A percentile compares a stretch with the other conserved stretches of the same genome.
Conservation (phyloP, 2,329 filamentous ascomycete genomes). For the Ilyonectria robusta region DNA sequence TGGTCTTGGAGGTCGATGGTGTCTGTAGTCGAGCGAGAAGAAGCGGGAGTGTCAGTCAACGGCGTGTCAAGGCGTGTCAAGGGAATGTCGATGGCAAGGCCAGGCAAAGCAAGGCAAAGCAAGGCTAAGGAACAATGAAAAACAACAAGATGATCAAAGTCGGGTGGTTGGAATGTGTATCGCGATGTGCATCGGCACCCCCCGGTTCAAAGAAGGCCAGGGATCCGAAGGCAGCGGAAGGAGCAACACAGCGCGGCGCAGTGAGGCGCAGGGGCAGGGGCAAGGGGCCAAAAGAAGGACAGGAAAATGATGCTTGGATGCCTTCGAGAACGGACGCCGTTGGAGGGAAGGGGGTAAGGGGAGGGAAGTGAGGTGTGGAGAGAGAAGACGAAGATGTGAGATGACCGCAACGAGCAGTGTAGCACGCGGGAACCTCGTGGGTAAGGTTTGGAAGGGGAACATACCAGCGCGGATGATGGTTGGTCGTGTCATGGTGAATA, state of each 20-base stretch:
- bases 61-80: conserved; percentile 23
- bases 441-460: conserved; percentile 49
- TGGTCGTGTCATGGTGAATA: conserved; percentile 69
- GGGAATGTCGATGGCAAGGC: conserved; percentile 14
- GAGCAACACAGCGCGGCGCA: conserved; percentile 39
- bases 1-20: conserved; percentile 95
- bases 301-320: conserved; percentile 29
- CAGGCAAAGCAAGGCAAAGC: conserved; percentile 18
- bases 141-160: conserved; percentile 37
- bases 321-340: conserved; percentile 14
- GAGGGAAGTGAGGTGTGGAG: conserved; percentile 34
- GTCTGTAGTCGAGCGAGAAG: conserved; percentile 68
- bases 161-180: conserved; percentile 47
- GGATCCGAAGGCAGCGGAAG: conserved; percentile 36
- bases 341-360: conserved; percentile 17
- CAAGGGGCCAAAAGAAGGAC: conserved; percentile 38
- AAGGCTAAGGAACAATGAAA: conserved; percentile 30
- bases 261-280: conserved; percentile 38
- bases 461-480: conserved; percentile 73
- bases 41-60: conserved; percentile 39
- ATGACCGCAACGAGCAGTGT: conserved; percentile 25
- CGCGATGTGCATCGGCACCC: conserved; percentile 34
- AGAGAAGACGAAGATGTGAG: conserved; percentile 28
- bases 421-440: neutral
- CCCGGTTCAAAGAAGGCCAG: conserved; percentile 35